Conservation (phyloP, 345 rosid genomes). For the Erodium maritimum region DNA sequence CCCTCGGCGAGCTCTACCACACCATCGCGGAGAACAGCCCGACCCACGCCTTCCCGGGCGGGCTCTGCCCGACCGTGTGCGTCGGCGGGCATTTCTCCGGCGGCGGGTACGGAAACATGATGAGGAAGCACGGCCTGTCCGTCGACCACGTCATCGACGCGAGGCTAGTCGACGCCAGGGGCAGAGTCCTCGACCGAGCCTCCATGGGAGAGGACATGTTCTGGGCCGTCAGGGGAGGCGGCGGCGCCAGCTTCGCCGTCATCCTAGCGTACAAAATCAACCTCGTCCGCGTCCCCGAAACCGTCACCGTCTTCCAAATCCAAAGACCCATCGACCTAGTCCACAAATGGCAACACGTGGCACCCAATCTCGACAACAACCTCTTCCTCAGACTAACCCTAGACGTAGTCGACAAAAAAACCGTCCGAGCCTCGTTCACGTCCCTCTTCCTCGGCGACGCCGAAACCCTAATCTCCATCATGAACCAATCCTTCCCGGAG, state of each 20-base stretch:
- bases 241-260: slow-evolving; percentile 56
- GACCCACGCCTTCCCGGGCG: slow-evolving; percentile 19
- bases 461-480: slow-evolving; percentile 5
- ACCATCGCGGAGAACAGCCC: slow-evolving; percentile 11
- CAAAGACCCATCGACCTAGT: slow-evolving; percentile 16
- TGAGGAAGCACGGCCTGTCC: slow-evolving; percentile 44
- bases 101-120: slow-evolving; percentile 48
- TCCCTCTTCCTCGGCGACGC: slow-evolving; percentile 21
- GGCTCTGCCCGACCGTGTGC: slow-evolving; percentile 24
- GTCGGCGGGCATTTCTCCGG: slow-evolving; percentile 49
- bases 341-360: slow-evolving; percentile 15
- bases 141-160: slow-evolving; percentile 51
- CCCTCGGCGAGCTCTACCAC: slow-evolving; percentile 15
- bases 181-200: slow-evolving; percentile 24
- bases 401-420: slow-evolving; percentile 4
- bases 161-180: slow-evolving; percentile 26
- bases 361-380: slow-evolving; percentile 11
- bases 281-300: slow-evolving; percentile 22
- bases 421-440: slow-evolving; percentile 10
- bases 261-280: slow-evolving; percentile 35
- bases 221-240: slow-evolving; percentile 61
- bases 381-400: slow-evolving; percentile 13
- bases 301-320: slow-evolving; percentile 18
- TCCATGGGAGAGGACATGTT: slow-evolving; percentile 61
- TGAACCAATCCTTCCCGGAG: slow-evolving; percentile 16